phyloP scores from a whole-genome alignment of 768 basidiomycete genomes.

The Mycena floridula region DNA sequence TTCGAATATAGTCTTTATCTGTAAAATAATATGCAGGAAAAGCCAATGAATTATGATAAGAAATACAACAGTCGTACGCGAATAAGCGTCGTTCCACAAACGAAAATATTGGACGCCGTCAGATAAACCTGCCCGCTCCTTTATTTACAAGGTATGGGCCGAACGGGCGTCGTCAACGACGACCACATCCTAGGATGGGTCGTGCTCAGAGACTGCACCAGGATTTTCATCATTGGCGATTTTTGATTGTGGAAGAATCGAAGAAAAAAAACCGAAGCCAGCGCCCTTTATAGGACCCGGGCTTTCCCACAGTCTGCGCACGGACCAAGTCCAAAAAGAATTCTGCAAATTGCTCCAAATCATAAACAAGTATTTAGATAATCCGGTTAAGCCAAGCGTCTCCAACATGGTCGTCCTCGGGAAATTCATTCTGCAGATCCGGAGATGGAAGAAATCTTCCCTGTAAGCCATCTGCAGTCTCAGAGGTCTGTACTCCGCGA shows the following conservation, averaged over 20 bases:
- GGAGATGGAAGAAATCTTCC: slow-evolving; percentile 35
- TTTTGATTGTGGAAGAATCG: slow-evolving; percentile 44
- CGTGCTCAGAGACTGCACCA: slow-evolving; percentile 38
- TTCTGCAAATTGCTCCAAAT: no score
- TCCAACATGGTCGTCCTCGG: slow-evolving; percentile 38
- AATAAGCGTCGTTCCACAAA: not conserved
- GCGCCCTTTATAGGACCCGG: not conserved
- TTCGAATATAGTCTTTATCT: not conserved
- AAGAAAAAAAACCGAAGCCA: not conserved
- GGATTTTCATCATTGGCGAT: slow-evolving; percentile 37
- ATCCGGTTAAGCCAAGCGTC: slow-evolving; percentile 29
- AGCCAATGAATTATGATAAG: no score
- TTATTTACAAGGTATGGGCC: slow-evolving; percentile 41
- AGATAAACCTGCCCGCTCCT: slow-evolving; percentile 40
- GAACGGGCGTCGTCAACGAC: slow-evolving; percentile 41
- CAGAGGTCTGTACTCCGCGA: slow-evolving; percentile 8
- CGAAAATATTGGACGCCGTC: slow-evolving; percentile 26
- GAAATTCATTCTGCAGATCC: slow-evolving; percentile 35
- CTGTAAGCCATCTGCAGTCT: slow-evolving; percentile 15
- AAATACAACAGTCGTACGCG: no score
- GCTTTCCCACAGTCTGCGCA: not conserved
- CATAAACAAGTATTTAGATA: no score
- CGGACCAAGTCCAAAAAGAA: no score
- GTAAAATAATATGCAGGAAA: not conserved
- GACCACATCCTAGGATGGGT: slow-evolving; percentile 22